Base-by-base conservation (phyloP, 306 rosid genomes). In the Quercus bicolor region DNA sequence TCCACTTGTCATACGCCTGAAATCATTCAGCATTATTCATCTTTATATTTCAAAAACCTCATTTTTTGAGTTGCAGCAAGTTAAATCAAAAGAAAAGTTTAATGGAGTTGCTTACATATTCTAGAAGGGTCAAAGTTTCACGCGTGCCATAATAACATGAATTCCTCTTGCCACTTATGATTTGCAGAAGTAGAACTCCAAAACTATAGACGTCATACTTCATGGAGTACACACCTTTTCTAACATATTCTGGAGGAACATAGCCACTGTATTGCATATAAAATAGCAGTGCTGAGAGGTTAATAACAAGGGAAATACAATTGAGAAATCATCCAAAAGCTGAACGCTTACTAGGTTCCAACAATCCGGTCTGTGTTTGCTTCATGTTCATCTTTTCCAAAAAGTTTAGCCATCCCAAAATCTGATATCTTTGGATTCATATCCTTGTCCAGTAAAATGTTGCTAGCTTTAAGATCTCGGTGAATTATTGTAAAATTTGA, bases 1-100 rank as follows among this genome's bases (percentile, higher is more conserved):
- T 78, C 87, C 85, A 80, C 19, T 78, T 24, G 19, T 68, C 77
- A 68, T 83, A 80, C 75, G 88, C 91, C 88, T 87, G 79, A 34
- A 80, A 43, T 33, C n/a, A 13, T 73, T 75, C 45, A 40, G 45
- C 45, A 40, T 7, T 40, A 40, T 4, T 12, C 9, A 28, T 3
- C 10, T 29, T 5, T 5, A 2, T 16, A 34, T 5, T 13, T 48
- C 16, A 48, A 3, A 18, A 29, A 1, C 0, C 34, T 1, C 15
- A 65, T 21, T 59, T 51, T 14, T 14, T 20, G 53, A 34, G 18
- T 23, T 24, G 5, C 45, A 8, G 5, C 11, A 29, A 11, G 9
- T 10, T 56, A 48, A 40, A 40, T 40, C 45, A 68, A 40, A 40
- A 40, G 45, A 40, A 40, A 40, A 40, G 45, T 40, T 8, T 40